A percentile compares a stretch with the other conserved stretches of the same genome.
Conservation (phyloP, 2,329 filamentous ascomycete genomes). For the Cladosporium cucumerinum region DNA sequence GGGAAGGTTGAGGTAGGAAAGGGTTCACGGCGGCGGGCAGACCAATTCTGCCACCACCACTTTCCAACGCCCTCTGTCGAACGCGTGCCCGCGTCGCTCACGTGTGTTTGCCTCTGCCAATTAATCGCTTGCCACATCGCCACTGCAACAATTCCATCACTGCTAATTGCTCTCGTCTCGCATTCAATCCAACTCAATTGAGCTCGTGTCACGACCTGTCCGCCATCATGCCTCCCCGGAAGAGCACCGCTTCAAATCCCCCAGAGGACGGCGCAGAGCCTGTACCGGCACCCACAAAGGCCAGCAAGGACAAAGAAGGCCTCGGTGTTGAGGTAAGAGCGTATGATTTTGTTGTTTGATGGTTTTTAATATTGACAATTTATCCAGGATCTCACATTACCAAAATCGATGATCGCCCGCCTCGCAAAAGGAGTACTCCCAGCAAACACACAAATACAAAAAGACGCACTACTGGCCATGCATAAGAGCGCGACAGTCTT, state of each 20-base stretch:
- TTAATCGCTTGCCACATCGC: slow-evolving; percentile 12
- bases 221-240: slow-evolving; percentile 44
- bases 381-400: slow-evolving; percentile 66
- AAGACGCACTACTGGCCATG: slow-evolving; percentile 74
- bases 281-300: slow-evolving; percentile 20
- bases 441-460: slow-evolving; percentile 77
- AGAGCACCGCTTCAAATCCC: slow-evolving; percentile 40
- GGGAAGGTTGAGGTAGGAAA: slow-evolving; percentile 8
- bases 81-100: slow-evolving; percentile 11
- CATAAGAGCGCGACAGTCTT: slow-evolving; percentile 81
- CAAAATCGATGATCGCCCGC: slow-evolving; percentile 76
- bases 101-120: slow-evolving; percentile 3
- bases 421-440: slow-evolving; percentile 77
- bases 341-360: not conserved
- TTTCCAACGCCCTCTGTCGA: not conserved
- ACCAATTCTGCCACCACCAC: slow-evolving; percentile 2
- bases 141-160: not conserved
- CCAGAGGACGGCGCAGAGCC: slow-evolving; percentile 29
- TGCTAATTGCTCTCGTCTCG: not conserved
- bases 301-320: slow-evolving; percentile 35
- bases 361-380: not conserved
- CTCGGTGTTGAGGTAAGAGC: slow-evolving; percentile 43
- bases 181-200: not conserved
- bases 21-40: not conserved
- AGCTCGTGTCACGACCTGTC: not conserved